Conservation (phyloP, 2,329 filamentous ascomycete species). For the Keithomyces neogunnii region DNA sequence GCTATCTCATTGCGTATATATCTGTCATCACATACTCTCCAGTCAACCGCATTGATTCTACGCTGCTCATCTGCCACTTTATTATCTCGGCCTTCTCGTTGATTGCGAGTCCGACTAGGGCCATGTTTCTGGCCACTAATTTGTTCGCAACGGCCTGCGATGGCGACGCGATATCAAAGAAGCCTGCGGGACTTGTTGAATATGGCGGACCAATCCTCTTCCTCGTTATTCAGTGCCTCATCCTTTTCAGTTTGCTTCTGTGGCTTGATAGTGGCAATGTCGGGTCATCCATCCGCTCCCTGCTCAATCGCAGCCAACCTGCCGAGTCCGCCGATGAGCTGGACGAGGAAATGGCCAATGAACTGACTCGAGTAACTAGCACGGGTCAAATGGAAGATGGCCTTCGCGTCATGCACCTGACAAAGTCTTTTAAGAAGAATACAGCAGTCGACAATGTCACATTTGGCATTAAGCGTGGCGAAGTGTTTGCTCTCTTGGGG, state of each 20-base stretch:
- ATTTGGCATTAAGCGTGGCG: conserved; percentile 69
- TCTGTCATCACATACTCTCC: conserved; percentile 67
- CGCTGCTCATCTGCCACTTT: conserved; percentile 65
- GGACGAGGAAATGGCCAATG: conserved; percentile 56
- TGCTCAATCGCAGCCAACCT: conserved; percentile 26
- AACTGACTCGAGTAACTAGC: conserved; percentile 51
- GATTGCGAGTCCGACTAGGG: conserved; percentile 64
- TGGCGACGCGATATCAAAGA: conserved; percentile 50
- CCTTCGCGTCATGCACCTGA: conserved; percentile 70
- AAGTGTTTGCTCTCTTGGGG: conserved; percentile 83
- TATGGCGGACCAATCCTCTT: conserved; percentile 85
- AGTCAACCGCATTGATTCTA: conserved; percentile 57
- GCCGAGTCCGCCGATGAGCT: conserved; percentile 22
- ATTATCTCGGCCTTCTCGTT: conserved; percentile 67
- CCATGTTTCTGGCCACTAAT: conserved; percentile 72
- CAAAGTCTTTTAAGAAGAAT: conserved; percentile 68
- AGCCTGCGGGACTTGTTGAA: conserved; percentile 61
- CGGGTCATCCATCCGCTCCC: conserved; percentile 39
- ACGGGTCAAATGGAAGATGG: conserved; percentile 42
- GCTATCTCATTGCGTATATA: conserved; percentile 66
- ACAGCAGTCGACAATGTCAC: conserved; percentile 82
- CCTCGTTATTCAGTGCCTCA: conserved; percentile 62
- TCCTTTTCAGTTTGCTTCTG: conserved; percentile 65
- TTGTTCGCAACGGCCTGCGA: conserved; percentile 74
- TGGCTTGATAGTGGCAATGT: conserved; percentile 73